These are phyloP conservation scores for Phytophthora sansomeana DNA, from an alignment of 352 stramenopile genomes.

Conservation along the genomic window DNA sequence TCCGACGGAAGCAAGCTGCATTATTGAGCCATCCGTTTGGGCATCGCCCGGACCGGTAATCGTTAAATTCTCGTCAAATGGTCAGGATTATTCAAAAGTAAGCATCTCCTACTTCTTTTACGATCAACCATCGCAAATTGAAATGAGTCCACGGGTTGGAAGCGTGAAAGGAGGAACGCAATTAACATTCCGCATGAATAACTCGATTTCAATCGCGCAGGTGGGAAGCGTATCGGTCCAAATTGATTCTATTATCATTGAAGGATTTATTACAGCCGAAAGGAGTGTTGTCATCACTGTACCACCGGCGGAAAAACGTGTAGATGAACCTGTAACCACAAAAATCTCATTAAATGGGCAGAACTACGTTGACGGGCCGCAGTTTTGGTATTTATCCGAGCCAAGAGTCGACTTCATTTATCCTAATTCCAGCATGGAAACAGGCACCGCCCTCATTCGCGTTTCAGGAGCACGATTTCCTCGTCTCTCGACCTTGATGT, in stretches of 20 bases:
- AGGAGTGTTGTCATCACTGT: conserved; percentile 13
- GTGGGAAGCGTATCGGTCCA: conserved; percentile 23
- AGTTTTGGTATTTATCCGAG: conserved; percentile 53
- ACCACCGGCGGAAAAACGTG: background rate
- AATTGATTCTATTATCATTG: conserved; percentile 31
- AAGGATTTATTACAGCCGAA: conserved; percentile 4
- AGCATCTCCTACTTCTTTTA: conserved; percentile 46
- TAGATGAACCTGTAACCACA: conserved; percentile 17
- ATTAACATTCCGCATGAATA: conserved; percentile 35
- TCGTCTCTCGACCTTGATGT: conserved; percentile 47
- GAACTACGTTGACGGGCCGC: conserved; percentile 42
- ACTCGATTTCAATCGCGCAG: conserved; percentile 3
- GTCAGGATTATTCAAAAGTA: conserved; percentile 40
- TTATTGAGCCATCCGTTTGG: conserved; percentile 38
- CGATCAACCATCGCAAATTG: conserved; percentile 21
- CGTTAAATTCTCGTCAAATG: conserved; percentile 49
- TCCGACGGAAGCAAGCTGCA: conserved; percentile 39
- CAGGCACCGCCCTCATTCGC: conserved; percentile 18
- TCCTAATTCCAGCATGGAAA: conserved; percentile 33
- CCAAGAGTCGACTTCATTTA: conserved; percentile 33
- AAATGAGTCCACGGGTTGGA: conserved; percentile 22
- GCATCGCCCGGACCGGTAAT: background rate
- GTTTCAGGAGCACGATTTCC: conserved; percentile 40
- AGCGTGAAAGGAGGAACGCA: conserved; percentile 38
- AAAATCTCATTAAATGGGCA: conserved; percentile 51